Evolutionary conservation across 2,329 filamentous ascomycete species (phyloP), one percentile per base, ranked within the genome.

Genomic region (Albophoma yamanashiensis): DNA sequence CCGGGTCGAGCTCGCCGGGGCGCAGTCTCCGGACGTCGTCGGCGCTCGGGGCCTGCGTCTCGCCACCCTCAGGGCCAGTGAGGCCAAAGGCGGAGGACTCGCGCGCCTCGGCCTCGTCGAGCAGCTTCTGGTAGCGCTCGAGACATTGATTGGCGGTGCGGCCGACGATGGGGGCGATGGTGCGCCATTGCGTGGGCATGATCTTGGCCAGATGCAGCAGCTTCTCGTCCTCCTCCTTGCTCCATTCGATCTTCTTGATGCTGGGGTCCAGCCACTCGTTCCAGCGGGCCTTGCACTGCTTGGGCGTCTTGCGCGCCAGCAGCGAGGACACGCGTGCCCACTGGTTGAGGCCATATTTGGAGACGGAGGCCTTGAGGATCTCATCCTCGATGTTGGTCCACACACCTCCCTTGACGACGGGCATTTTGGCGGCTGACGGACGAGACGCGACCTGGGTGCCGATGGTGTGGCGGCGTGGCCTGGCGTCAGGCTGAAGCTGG

Each of bases 281-380:
- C 94, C 94, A 99, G 78, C 94, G 84, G 62, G 94, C 93, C 79
- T 99, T 99, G 85, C 94, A 99, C 79, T 99, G 94, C 79, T 99
- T 99, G 58, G 94, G 88, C 39, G 94, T 97, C 76, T 99, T 99
- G 70, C 95, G 91, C 72, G 93, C 93, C 66, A 99, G 87, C 65
- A 99, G 85, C 61, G 94, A 97, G 60, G 94, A 97, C 64, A 97
- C 94, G 75, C 94, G 93, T 72, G 94, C 93, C 94, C 94, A 99
- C 77, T 99, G 94, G 71, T 96, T 94, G 63, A 96, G 82, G 57
- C 92, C 92, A 81, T 96, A 96, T 75, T 96, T 96, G 67, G 90
- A 94, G 65, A 96, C 91, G 61, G 89, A 89, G 60, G 92, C 92
- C 77, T 97, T 97, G 77, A 99, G 89, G 70, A 97, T 96, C 76